Percentiles rank a stretch among this genome's conserved stretches.
Conservation (phyloP, 352 stramenopile species). For the Aphanomyces stellatus region DNA sequence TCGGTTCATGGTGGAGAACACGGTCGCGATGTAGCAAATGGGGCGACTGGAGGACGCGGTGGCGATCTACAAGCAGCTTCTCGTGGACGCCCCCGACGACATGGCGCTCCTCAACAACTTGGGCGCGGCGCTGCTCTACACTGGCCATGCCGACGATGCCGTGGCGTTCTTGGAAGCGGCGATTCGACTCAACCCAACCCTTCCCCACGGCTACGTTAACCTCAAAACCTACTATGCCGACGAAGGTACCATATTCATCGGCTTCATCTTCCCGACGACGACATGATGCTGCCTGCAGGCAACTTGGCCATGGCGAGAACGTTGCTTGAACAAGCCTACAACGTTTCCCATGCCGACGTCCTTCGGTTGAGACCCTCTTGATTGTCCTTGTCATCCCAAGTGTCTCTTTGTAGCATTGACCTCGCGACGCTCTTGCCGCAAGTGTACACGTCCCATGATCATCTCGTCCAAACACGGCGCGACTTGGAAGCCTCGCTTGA, state of each 20-base stretch:
- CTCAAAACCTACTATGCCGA: constrained; percentile 14
- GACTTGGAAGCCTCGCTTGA: not conserved
- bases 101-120: constrained; percentile 13
- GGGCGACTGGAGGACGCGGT: not conserved
- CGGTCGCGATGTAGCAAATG: not conserved
- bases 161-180: not conserved
- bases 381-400: not conserved
- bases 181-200: not conserved
- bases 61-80: not conserved
- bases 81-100: not conserved
- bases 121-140: constrained; percentile 1
- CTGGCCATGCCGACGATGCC: not conserved
- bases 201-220: constrained; percentile 7
- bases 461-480: not conserved
- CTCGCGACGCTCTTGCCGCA: not conserved
- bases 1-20: not conserved
- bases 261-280: too few species aligned
- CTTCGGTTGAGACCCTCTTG: not conserved
- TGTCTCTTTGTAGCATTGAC: not conserved
- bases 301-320: not conserved
- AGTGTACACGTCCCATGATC: constrained; percentile 6
- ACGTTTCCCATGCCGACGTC: not conserved
- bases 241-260: not conserved
- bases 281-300: not conserved
- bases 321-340: constrained; percentile 4